Evolutionary conservation across 306 rosid species (phyloP).

Genomic region (Lathyrus sativus): DNA sequence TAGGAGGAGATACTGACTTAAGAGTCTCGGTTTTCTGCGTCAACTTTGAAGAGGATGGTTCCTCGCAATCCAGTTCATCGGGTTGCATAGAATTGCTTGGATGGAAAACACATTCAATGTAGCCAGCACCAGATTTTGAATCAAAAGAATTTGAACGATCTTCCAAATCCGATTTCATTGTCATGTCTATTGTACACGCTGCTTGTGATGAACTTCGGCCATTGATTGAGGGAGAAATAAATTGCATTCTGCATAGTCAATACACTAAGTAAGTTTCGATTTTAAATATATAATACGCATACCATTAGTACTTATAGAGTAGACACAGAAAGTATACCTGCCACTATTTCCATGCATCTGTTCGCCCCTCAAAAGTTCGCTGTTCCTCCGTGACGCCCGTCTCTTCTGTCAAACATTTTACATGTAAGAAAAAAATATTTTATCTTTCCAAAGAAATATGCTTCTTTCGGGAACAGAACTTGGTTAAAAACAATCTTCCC

Average conservation of each 20-base stretch:
- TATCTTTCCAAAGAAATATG: slow-evolving; percentile 26
- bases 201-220: slow-evolving; percentile 42
- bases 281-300: slow-evolving; percentile 35
- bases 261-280: slow-evolving; percentile 37
- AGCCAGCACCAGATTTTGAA: slow-evolving; percentile 66
- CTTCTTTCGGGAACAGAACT: slow-evolving; percentile 23
- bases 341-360: slow-evolving; percentile 58
- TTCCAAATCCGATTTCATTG: slow-evolving; percentile 47
- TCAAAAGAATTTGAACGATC: slow-evolving; percentile 64
- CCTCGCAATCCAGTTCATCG: slow-evolving; percentile 52
- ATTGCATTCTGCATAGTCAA: slow-evolving; percentile 58
- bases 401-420: slow-evolving; percentile 74
- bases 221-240: slow-evolving; percentile 44
- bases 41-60: slow-evolving; percentile 53
- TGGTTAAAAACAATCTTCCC: slow-evolving; percentile 27
- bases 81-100: slow-evolving; percentile 55
- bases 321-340: slow-evolving; percentile 59
- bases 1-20: slow-evolving; percentile 50
- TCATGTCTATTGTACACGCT: slow-evolving; percentile 46
- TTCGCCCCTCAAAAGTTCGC: slow-evolving; percentile 55
- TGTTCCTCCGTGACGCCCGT: slow-evolving; percentile 58
- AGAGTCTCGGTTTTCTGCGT: slow-evolving; percentile 46
- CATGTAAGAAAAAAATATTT: slow-evolving; percentile 34
- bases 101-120: slow-evolving; percentile 69
- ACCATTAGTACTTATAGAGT: slow-evolving; percentile 11